These are phyloP conservation scores for Syncephalis fuscata DNA, from an alignment of 371 early-diverging fungal genomes.

Conservation along the genomic window DNA sequence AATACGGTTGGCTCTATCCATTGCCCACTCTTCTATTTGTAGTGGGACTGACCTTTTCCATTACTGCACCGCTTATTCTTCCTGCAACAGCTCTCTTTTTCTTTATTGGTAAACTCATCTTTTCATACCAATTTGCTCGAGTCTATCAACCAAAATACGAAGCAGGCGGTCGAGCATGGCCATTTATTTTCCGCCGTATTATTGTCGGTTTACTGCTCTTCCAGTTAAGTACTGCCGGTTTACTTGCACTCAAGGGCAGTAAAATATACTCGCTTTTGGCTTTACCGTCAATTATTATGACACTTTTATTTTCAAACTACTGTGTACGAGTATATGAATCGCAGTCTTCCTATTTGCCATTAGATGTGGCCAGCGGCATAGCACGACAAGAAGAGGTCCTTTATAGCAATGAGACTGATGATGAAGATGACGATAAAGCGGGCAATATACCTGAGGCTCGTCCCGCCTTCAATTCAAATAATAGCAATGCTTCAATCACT, in stretches of 20 bases:
- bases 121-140: slow-evolving; percentile 55
- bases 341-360: background rate
- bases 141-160: slow-evolving; percentile 71
- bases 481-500: too few species aligned
- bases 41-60: slow-evolving; percentile 60
- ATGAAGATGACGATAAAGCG: too few species aligned
- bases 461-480: too few species aligned
- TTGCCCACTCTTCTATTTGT: slow-evolving; percentile 56
- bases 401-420: too few species aligned
- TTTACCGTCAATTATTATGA: background rate
- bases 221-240: slow-evolving; percentile 56
- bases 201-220: slow-evolving; percentile 56
- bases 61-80: slow-evolving; percentile 61
- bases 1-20: slow-evolving; percentile 50
- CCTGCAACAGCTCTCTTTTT: slow-evolving; percentile 62
- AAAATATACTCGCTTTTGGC: background rate
- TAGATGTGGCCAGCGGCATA: background rate
- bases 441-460: too few species aligned
- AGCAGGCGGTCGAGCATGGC: slow-evolving; percentile 59
- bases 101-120: slow-evolving; percentile 47
- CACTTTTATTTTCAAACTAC: background rate
- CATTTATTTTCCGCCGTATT: slow-evolving; percentile 50
- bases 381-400: too few species aligned
- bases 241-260: slow-evolving; percentile 28
- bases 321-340: background rate